Evolutionary conservation across 371 early-diverging fungal genomes (phyloP).

Genomic region (Lichtheimia ornata): DNA sequence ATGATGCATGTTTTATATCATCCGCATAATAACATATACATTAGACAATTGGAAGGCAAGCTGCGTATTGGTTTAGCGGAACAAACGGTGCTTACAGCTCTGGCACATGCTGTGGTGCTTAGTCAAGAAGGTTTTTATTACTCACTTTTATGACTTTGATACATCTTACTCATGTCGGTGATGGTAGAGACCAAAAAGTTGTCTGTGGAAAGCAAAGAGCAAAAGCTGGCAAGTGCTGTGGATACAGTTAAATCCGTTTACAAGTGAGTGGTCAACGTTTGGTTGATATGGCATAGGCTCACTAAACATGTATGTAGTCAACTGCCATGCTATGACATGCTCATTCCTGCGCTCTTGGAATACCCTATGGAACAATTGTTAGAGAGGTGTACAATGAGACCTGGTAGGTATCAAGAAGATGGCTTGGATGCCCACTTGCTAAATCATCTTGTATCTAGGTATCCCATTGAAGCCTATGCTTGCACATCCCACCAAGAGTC

Average conservation of each 20-base stretch:
- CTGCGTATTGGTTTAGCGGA: conserved; percentile 98
- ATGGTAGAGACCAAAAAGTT: conserved; percentile 43
- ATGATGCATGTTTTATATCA: not conserved
- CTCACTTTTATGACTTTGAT: no score
- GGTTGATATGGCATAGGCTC: not conserved
- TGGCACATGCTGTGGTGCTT: conserved; percentile 81
- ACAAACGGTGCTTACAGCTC: conserved; percentile 86
- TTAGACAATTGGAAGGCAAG: conserved; percentile 92
- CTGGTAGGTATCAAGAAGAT: conserved; percentile 55
- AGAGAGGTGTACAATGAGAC: conserved; percentile 83
- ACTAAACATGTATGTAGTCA: conserved; percentile 50
- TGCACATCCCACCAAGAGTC: conserved; percentile 97
- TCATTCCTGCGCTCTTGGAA: conserved; percentile 84
- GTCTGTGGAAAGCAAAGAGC: conserved; percentile 54
- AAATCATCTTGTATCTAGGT: conserved; percentile 11
- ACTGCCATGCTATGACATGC: conserved; percentile 88
- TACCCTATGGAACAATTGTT: conserved; percentile 69
- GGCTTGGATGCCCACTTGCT: not conserved
- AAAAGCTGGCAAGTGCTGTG: conserved; percentile 67
- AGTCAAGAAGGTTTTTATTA: conserved; percentile 37
- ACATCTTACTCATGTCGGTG: not conserved
- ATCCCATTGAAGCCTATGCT: conserved; percentile 99
- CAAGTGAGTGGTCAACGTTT: conserved; percentile 55
- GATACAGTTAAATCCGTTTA: conserved; percentile 88
- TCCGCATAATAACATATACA: not conserved